Evolutionary conservation across 306 rosid genomes (phyloP).

Genomic region (Erythrophleum fordii): DNA sequence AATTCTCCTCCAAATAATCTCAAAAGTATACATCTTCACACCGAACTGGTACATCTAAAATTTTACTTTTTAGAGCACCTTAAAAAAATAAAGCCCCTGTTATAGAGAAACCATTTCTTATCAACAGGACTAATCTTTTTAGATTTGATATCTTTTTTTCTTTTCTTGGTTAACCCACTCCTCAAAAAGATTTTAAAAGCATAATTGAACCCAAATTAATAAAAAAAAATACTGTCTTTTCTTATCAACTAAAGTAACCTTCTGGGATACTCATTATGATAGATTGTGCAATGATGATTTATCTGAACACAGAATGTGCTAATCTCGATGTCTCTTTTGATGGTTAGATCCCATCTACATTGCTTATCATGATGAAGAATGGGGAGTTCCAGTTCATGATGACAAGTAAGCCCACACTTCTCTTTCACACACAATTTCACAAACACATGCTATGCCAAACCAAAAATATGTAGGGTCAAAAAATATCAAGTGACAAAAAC

Average conservation of each 20-base stretch:
- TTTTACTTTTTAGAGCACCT: too few species aligned
- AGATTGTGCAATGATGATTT: conserved; percentile 37
- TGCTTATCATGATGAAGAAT: conserved; percentile 98
- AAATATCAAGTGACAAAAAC: conserved; percentile 26
- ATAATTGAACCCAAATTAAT: conserved; percentile 14
- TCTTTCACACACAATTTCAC: neutral
- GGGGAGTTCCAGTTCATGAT: conserved; percentile 99
- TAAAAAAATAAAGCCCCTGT: too few species aligned
- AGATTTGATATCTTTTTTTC: too few species aligned
- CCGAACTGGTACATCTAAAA: too few species aligned
- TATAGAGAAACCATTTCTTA: too few species aligned
- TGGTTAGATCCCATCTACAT: conserved; percentile 84
- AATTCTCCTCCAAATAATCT: too few species aligned
- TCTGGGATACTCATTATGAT: conserved; percentile 71
- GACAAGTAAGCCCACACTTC: conserved; percentile 75
- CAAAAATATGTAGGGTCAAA: neutral
- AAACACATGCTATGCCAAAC: neutral
- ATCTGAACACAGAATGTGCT: conserved; percentile 1
- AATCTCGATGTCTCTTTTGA: conserved; percentile 33
- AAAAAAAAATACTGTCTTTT: conserved; percentile 97
- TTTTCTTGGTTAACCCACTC: too few species aligned
- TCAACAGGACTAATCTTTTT: too few species aligned
- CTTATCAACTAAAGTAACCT: too few species aligned
- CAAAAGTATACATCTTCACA: too few species aligned
- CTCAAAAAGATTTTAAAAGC: too few species aligned